Evolutionary conservation across 2,329 filamentous ascomycete genomes (phyloP), one percentile per base, ranked within the genome.

Genomic region (Colletotrichum sp.): DNA sequence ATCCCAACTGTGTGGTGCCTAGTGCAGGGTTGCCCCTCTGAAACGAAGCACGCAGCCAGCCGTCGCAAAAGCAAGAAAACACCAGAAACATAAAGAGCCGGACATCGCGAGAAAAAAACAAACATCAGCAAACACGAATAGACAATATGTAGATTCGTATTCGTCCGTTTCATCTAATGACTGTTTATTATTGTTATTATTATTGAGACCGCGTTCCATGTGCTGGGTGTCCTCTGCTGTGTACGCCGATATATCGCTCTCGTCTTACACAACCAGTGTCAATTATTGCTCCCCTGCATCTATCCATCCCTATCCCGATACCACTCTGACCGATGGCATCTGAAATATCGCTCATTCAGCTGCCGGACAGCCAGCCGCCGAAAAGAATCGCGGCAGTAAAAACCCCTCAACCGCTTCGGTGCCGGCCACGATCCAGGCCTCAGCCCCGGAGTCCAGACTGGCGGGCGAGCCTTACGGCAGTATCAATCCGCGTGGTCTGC

Each of bases 391-490:
- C 12, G 26, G 34, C 24, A 57, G 39, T 30, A 16, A 26, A 28
- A 64, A 36, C 48, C 52, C 68, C 32, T n/a, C 48, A 72, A 66
- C 34, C 32, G 30, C 62, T 30, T 62, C 39, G 39, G 60, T 26
- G 32, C 55, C 28, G 68, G 30, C 24, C 63, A 71, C 63, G 44
- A 68, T 68, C 57, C 55, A 68, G 63, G 48, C 63, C 48, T 48
- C 59, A 34, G 52, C 72, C 69, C 24, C 32, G 28, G 22, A 13
- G 70, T 32, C 73, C 74, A 75, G 64, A 65, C 74, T 44, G 32
- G 36, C 39, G n/a, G 44, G 62, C 48, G 68, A 70, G 68, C 52
- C 64, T 60, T 69, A 22, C 30, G 16, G 30, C 59, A 34, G 30
- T 36, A 8, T n/a, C 32, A 8, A 62, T 8, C 6, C n/a, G 44